phyloP scores from a whole-genome alignment of 208 protist genomes.

The Acanthamoeba divionensis region DNA sequence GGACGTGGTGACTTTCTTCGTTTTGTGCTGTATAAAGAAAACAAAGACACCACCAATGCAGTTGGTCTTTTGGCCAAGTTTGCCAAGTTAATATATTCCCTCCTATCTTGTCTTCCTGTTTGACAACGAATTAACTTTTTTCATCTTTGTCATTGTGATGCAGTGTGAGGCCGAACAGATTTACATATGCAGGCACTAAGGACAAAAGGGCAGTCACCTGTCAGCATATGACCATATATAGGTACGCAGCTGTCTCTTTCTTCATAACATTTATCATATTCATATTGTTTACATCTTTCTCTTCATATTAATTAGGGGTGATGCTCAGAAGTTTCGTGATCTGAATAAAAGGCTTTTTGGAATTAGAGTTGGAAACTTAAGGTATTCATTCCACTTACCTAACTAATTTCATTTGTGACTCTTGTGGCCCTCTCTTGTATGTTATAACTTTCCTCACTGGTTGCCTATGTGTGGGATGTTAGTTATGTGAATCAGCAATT shows the following conservation, averaged over 20 bases:
- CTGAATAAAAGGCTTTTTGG: slow-evolving; percentile 7
- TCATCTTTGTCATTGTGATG: neutral
- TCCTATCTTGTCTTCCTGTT: neutral
- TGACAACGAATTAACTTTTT: neutral
- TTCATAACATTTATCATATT: neutral
- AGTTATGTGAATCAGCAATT: neutral
- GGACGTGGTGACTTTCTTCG: neutral
- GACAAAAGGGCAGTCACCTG: slow-evolving; percentile 39
- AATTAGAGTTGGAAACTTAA: slow-evolving; percentile 31
- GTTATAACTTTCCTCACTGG: too few relatives aligned
- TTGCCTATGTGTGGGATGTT: neutral
- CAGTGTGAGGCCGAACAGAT: neutral
- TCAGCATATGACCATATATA: slow-evolving; percentile 21
- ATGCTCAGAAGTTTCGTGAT: neutral
- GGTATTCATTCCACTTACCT: neutral
- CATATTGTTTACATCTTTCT: neutral
- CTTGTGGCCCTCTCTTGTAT: too few relatives aligned
- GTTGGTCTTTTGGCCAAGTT: slow-evolving; percentile 21
- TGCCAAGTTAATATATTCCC: neutral
- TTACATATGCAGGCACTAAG: slow-evolving; percentile 35
- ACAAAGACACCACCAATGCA: slow-evolving; percentile 43
- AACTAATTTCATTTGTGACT: too few relatives aligned
- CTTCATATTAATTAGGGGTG: neutral
- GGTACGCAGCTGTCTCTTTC: neutral
- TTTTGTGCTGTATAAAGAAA: slow-evolving; percentile 55